Conservation (phyloP, 2,329 filamentous ascomycete genomes). For the Fusarium sp. region DNA sequence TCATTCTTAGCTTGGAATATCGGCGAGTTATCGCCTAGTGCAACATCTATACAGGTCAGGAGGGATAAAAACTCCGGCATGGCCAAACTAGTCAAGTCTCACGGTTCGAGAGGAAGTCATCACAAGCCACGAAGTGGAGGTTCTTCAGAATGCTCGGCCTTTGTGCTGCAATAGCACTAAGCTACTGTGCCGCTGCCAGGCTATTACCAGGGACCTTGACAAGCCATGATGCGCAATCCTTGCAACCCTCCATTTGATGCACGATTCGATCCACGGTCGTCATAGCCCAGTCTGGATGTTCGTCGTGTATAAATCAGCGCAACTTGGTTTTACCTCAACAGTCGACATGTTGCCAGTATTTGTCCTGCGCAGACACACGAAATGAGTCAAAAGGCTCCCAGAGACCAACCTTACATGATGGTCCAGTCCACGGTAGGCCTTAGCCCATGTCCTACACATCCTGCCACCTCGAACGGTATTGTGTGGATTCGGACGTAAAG, state of each 20-base stretch:
- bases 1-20: constrained; percentile 1
- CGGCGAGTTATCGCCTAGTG: constrained; percentile 14
- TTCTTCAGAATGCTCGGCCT: constrained; percentile 16
- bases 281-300: constrained; percentile 14
- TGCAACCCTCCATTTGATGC: constrained; percentile 39
- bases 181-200: constrained; percentile 43
- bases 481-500: constrained; percentile 18
- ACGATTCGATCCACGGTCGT: constrained; percentile 33
- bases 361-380: not conserved
- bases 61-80: constrained; percentile 29
- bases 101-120: constrained; percentile 9
- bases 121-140: constrained; percentile 11
- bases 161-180: constrained; percentile 1
- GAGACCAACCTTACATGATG: not conserved
- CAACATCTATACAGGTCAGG: constrained; percentile 13
- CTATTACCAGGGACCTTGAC: constrained; percentile 41
- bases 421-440: constrained; percentile 17
- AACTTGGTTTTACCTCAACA: not conserved
- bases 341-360: not conserved
- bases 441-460: constrained; percentile 23
- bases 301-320: constrained; percentile 2
- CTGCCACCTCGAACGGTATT: constrained; percentile 7
- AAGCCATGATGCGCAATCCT: constrained; percentile 38
- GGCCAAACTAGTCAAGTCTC: constrained; percentile 1
- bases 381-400: not conserved